Evolutionary conservation across 495 filamentous ascomycete species (phyloP).

Genomic region (Daldinia concentrica): DNA sequence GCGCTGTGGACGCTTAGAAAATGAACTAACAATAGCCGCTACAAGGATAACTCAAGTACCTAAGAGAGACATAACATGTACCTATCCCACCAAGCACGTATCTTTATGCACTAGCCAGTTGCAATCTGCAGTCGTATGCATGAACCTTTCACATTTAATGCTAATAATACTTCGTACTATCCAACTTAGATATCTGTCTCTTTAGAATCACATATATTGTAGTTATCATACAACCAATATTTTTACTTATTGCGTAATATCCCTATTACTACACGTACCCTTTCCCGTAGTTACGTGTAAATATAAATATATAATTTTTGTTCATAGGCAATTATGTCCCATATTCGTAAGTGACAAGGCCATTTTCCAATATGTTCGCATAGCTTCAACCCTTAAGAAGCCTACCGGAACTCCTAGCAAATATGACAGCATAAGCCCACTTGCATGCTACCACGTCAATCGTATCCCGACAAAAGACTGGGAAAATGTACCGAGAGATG

Average conservation of each 20-base stretch:
- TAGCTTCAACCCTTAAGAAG: slow-evolving; percentile 8
- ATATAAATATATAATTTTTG: not conserved
- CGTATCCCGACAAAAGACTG: not conserved
- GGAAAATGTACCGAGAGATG: not conserved
- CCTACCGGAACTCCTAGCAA: slow-evolving; percentile 21
- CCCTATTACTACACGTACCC: slow-evolving; percentile 8
- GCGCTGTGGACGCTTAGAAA: slow-evolving; percentile 16
- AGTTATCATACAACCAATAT: not conserved
- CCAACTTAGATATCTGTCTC: no score
- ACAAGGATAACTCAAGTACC: not conserved
- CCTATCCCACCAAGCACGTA: not conserved
- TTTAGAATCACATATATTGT: no score
- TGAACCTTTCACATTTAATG: not conserved
- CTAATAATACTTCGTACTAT: no score
- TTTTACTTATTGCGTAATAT: not conserved
- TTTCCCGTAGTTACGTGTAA: not conserved
- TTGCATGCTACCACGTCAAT: slow-evolving; percentile 6
- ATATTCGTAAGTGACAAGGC: not conserved
- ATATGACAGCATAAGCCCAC: slow-evolving; percentile 4
- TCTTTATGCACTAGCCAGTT: not conserved
- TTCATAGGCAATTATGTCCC: slow-evolving; percentile 1
- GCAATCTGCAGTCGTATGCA: not conserved
- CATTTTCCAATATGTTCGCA: not conserved
- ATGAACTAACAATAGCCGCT: slow-evolving; percentile 3
- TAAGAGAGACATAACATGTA: no score